phyloP scores from a whole-genome alignment of 2,329 filamentous ascomycete species.

The Fusarium irregulare region DNA sequence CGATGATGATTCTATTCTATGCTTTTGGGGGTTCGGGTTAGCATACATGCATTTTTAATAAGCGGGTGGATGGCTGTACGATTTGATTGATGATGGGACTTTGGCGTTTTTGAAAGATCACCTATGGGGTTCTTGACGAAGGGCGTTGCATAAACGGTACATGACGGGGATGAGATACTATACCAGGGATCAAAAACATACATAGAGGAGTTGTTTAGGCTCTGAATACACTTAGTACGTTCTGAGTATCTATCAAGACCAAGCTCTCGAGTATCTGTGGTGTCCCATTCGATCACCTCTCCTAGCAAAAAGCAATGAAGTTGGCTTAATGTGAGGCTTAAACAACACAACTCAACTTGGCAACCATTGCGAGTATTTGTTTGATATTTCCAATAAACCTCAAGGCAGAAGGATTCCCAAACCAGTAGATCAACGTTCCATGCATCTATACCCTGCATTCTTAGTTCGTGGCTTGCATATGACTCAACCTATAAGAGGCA shows the following conservation, averaged over 20 bases:
- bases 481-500: slow-evolving; percentile 1
- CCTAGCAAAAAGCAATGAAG: not conserved
- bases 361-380: not conserved
- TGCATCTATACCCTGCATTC: not conserved
- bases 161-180: not conserved
- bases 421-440: not conserved
- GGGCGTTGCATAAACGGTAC: slow-evolving; percentile 24
- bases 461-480: not conserved
- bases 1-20: slow-evolving; percentile 15
- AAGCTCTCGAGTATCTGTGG: not conserved
- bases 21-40: slow-evolving; percentile 17
- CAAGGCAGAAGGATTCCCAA: not conserved
- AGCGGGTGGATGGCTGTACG: slow-evolving; percentile 16
- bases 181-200: not conserved
- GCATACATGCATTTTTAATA: slow-evolving; percentile 22
- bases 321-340: not conserved
- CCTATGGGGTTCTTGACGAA: not conserved
- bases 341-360: not conserved
- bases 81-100: slow-evolving; percentile 18
- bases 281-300: no score
- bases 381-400: not conserved
- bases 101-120: slow-evolving; percentile 26
- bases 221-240: not conserved
- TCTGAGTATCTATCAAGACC: not conserved
- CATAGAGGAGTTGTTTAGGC: not conserved